These are phyloP conservation scores for Globisporangium alternatum DNA, from an alignment of 352 stramenopile genomes.

Conservation along the genomic window DNA sequence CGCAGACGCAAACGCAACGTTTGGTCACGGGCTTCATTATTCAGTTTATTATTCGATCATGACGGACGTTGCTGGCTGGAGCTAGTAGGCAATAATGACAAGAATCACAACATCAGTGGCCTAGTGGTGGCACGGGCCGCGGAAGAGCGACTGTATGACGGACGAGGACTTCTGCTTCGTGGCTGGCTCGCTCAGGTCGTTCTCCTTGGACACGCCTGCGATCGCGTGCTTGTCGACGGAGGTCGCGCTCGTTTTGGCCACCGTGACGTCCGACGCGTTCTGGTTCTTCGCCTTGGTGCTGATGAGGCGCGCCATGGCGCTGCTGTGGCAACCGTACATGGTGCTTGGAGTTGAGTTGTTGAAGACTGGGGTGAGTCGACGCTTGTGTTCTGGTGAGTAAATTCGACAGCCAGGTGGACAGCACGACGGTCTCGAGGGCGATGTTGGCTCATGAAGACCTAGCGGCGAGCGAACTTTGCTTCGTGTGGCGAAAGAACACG, in stretches of 20 bases:
- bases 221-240: conserved; percentile 5
- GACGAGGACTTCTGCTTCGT: conserved; percentile 4
- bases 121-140: conserved; percentile 13
- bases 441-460: background rate
- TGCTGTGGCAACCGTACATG: conserved; percentile 14
- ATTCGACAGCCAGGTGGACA: background rate
- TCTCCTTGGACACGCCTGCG: conserved; percentile 8
- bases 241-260: background rate
- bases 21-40: no score
- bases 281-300: conserved; percentile 6
- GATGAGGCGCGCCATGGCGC: conserved; percentile 8
- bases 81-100: no score
- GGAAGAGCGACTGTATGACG: conserved; percentile 7
- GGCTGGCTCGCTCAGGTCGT: background rate
- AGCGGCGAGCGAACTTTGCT: background rate
- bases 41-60: no score
- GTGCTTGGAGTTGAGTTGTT: background rate
- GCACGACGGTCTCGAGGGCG: background rate
- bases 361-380: background rate
- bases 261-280: background rate
- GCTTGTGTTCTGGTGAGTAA: background rate
- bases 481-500: background rate
- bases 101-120: background rate
- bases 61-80: no score
- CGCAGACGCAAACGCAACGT: no score